Evolutionary conservation across 2,329 filamentous ascomycete genomes (phyloP).

Genomic region (Trichophyton benhamiae): DNA sequence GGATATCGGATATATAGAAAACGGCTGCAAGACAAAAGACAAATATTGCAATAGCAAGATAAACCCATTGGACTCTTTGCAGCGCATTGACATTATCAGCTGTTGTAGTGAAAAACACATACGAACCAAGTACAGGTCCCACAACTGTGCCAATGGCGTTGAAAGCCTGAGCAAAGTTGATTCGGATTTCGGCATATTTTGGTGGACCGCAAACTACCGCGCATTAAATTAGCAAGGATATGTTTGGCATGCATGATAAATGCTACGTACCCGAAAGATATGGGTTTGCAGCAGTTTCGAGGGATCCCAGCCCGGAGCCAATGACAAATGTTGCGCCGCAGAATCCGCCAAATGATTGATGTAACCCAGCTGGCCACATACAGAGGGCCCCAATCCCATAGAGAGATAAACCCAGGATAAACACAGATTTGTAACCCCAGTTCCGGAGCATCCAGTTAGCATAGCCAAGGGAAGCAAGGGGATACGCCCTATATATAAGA

Average conservation of each 20-base stretch:
- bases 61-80: conserved; percentile 63
- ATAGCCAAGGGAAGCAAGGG: conserved; percentile 42
- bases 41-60: conserved; percentile 65
- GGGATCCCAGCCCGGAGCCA: conserved; percentile 58
- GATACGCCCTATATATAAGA: conserved; percentile 34
- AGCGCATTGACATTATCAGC: conserved; percentile 47
- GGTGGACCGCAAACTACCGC: conserved; percentile 56
- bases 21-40: conserved; percentile 53
- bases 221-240: neutral
- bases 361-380: conserved; percentile 70
- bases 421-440: conserved; percentile 68
- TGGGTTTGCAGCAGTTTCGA: conserved; percentile 67
- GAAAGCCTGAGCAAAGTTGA: conserved; percentile 67
- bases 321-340: conserved; percentile 60
- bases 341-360: conserved; percentile 62
- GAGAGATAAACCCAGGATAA: conserved; percentile 59
- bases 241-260: neutral
- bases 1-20: conserved; percentile 57
- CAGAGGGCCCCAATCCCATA: conserved; percentile 65
- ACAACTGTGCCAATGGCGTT: conserved; percentile 65
- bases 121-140: conserved; percentile 59
- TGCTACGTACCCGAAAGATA: conserved; percentile 47
- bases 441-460: conserved; percentile 52
- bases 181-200: conserved; percentile 59
- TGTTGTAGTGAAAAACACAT: conserved; percentile 58